Conservation (phyloP, 768 basidiomycete genomes). For the Lactifluus pinguis region DNA sequence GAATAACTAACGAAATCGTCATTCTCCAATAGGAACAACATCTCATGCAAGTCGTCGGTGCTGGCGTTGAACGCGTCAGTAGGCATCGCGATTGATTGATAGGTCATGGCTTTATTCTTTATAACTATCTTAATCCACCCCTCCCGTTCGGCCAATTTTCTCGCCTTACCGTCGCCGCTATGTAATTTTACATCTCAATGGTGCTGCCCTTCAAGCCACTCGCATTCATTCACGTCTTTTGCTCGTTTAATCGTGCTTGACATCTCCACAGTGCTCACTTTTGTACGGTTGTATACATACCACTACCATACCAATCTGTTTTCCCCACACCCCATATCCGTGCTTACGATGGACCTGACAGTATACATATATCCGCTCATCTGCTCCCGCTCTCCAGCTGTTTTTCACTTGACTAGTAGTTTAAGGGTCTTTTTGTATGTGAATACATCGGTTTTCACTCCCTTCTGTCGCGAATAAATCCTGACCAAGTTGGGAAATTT, state of each 20-base stretch:
- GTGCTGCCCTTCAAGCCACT: background rate
- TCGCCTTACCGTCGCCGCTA: background rate
- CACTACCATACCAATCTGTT: background rate
- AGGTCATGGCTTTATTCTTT: background rate
- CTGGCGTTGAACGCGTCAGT: conserved; percentile 20
- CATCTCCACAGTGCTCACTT: background rate
- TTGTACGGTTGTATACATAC: background rate
- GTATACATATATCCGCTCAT: background rate
- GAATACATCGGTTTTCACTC: background rate
- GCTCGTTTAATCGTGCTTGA: background rate
- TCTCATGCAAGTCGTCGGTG: conserved; percentile 16
- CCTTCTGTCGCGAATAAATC: background rate
- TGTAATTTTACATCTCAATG: background rate
- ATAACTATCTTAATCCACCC: conserved; percentile 7
- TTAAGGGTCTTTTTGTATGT: conserved; percentile 25
- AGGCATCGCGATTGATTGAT: conserved; percentile 16
- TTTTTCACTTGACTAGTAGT: background rate
- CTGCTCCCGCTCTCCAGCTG: background rate
- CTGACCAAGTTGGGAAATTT: background rate
- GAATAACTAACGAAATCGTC: background rate
- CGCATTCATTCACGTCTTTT: background rate
- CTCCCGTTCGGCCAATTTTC: background rate
- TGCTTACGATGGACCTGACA: background rate
- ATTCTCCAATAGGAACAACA: conserved; percentile 2
- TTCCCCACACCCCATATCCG: background rate